Evolutionary conservation across 2,329 filamentous ascomycete species (phyloP), one percentile per base, ranked within the genome.

Genomic region (Botrytis fragariae): DNA sequence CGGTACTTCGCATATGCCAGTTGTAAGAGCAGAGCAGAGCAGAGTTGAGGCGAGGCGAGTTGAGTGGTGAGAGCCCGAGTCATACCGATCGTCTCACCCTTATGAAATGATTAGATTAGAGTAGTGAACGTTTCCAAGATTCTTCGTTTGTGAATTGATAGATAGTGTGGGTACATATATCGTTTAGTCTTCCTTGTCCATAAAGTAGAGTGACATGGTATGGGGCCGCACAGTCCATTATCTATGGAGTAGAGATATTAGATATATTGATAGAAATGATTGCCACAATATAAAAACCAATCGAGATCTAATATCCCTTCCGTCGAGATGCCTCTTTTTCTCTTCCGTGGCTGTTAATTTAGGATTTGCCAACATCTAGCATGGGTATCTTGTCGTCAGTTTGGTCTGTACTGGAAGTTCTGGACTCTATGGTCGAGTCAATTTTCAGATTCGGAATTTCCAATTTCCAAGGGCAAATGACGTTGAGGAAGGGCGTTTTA

Each of bases 61-160:
- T 29, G n/a, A 54, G n/a, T 29, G n/a, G 51, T 67, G 32, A 48
- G 62, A 44, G 29, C 45, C 51, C 48, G 48, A 44, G 71, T 69
- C 51, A 72, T 72, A 67, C 29, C 39, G 51, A 69, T 72, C 71
- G 51, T 60, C 62, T 68, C 71, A 35, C 65, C 71, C 44, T 48
- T 65, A 57, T 54, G 51, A 54, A 54, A 54, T 54, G 37, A 65
- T 37, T 29, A 35, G 37, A 54, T 54, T 54, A 29, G 51, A 54
- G 51, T 18, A 51, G 39, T 59, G 71, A 51, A 44, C 35, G 62
- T 39, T 72, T 67, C 70, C 45, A 72, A 69, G 51, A 68, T 69
- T 59, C 71, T 65, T 48, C 71, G 62, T 72, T 68, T 72, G 71
- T 69, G 59, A 64, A 45, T 69, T 72, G 71, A 72, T 51, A 68